Conservation (phyloP, 2,329 filamentous ascomycete genomes). For the Dothideomycetes sp. region DNA sequence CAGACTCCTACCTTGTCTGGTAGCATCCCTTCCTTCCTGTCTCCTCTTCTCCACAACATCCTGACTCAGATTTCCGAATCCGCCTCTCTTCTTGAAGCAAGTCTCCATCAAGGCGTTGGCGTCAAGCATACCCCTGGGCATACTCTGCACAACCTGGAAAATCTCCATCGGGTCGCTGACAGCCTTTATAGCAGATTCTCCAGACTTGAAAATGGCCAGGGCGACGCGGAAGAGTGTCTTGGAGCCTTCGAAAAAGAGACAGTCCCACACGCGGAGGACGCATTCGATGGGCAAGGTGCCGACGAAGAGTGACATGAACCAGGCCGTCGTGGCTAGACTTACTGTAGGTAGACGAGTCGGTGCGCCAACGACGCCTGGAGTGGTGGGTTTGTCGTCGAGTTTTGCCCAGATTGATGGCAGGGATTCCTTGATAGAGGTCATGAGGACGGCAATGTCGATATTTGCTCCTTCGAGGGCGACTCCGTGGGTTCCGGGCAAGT, state of each 20-base stretch:
- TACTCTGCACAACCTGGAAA: slow-evolving; percentile 83
- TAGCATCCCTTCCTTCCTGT: slow-evolving; percentile 45
- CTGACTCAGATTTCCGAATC: slow-evolving; percentile 73
- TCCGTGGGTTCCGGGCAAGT: slow-evolving; percentile 86
- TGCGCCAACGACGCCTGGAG: slow-evolving; percentile 30
- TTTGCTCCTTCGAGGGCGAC: slow-evolving; percentile 85
- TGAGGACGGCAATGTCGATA: slow-evolving; percentile 86
- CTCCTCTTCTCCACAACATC: slow-evolving; percentile 70
- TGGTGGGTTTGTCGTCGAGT: slow-evolving; percentile 61
- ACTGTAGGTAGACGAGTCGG: slow-evolving; percentile 67
- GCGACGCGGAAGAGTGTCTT: slow-evolving; percentile 91
- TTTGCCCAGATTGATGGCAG: slow-evolving; percentile 81
- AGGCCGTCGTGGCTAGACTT: slow-evolving; percentile 84
- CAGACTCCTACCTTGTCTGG: slow-evolving; percentile 15
- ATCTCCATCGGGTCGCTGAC: slow-evolving; percentile 88
- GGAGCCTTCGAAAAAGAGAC: slow-evolving; percentile 90
- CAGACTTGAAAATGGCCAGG: slow-evolving; percentile 81
- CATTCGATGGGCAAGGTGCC: slow-evolving; percentile 87
- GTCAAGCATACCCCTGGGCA: slow-evolving; percentile 73
- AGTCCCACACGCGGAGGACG: slow-evolving; percentile 86
- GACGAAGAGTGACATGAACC: slow-evolving; percentile 98
- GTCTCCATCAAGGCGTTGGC: slow-evolving; percentile 73
- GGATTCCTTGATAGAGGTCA: slow-evolving; percentile 73
- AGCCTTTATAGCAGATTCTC: slow-evolving; percentile 68
- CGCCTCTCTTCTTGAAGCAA: slow-evolving; percentile 60